phyloP scores from a whole-genome alignment of 2,329 filamentous ascomycete species.

The Neocucurbitaria cava region DNA sequence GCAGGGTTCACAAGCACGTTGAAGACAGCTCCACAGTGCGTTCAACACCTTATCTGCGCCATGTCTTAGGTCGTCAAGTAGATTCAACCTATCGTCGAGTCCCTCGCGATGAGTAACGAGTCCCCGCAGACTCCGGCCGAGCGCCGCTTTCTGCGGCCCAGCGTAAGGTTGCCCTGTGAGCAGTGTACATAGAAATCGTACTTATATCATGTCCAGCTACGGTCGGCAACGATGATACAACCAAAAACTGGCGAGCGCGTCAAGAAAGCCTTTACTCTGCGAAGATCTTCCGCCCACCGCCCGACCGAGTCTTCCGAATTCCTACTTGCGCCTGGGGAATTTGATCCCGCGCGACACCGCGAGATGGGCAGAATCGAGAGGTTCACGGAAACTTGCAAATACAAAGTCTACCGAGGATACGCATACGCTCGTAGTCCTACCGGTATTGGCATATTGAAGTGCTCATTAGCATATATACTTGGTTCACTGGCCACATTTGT shows the following conservation, averaged over 20 bases:
- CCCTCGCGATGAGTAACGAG: conserved; percentile 35
- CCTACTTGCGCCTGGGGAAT: conserved; percentile 42
- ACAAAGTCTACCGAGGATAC: conserved; percentile 45
- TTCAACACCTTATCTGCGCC: background rate
- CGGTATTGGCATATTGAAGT: conserved; percentile 85
- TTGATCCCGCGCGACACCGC: conserved; percentile 36
- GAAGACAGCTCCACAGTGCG: conserved; percentile 4
- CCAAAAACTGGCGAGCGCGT: conserved; percentile 86
- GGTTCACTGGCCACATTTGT: conserved; percentile 88
- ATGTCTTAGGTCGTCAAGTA: conserved; percentile 17
- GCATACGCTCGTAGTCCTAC: conserved; percentile 73
- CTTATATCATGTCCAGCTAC: conserved; percentile 61
- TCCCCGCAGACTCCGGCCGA: conserved; percentile 38
- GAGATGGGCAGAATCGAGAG: conserved; percentile 41
- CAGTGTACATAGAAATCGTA: background rate
- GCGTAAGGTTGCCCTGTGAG: conserved; percentile 33
- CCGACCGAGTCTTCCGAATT: conserved; percentile 54
- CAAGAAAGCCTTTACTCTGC: conserved; percentile 79
- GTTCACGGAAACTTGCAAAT: conserved; percentile 47
- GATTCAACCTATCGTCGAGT: background rate
- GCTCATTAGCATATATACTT: conserved; percentile 85
- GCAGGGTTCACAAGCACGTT: conserved; percentile 15
- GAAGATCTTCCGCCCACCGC: conserved; percentile 50
- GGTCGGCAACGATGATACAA: conserved; percentile 86
- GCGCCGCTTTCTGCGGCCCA: conserved; percentile 47